Evolutionary conservation across 805 yeast species (phyloP).

Genomic region (Hanseniaspora valbyensis): DNA sequence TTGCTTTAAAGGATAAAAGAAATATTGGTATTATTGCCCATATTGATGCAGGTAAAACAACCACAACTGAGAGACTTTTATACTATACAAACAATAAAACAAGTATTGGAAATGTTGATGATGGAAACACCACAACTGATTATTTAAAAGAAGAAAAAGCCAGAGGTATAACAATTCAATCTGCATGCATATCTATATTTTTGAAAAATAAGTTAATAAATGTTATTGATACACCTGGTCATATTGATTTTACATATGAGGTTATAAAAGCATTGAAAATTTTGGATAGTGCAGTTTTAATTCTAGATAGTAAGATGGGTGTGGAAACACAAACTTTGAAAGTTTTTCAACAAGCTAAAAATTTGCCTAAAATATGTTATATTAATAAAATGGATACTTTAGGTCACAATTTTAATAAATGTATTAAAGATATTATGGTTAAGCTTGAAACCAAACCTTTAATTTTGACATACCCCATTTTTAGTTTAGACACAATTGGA

Average conservation of each 20-base stretch:
- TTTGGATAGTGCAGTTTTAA: conserved; percentile 86
- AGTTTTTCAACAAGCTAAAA: conserved; percentile 82
- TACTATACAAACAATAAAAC: conserved; percentile 72
- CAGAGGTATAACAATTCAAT: conserved; percentile 91
- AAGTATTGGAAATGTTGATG: conserved; percentile 84
- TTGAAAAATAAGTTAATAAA: conserved; percentile 70
- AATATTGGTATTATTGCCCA: conserved; percentile 98
- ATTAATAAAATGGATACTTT: conserved; percentile 93
- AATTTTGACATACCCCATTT: conserved; percentile 67
- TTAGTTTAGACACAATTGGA: conserved; percentile 32
- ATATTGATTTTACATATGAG: conserved; percentile 93
- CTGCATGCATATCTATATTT: conserved; percentile 86
- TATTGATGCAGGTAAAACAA: conserved; percentile 97
- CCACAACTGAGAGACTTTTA: conserved; percentile 94
- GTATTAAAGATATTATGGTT: conserved; percentile 71
- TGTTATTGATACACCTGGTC: conserved; percentile 95
- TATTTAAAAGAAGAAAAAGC: conserved; percentile 79
- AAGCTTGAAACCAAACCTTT: conserved; percentile 66
- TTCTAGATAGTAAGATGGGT: conserved; percentile 92
- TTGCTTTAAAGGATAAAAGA: conserved; percentile 34
- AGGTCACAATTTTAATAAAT: conserved; percentile 89
- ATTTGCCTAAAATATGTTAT: conserved; percentile 68
- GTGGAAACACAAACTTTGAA: conserved; percentile 97
- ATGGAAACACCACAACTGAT: conserved; percentile 94
- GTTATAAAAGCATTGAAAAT: conserved; percentile 83